Conservation (phyloP, 78 protist genomes). For the Pigoraptor vietnamica region DNA sequence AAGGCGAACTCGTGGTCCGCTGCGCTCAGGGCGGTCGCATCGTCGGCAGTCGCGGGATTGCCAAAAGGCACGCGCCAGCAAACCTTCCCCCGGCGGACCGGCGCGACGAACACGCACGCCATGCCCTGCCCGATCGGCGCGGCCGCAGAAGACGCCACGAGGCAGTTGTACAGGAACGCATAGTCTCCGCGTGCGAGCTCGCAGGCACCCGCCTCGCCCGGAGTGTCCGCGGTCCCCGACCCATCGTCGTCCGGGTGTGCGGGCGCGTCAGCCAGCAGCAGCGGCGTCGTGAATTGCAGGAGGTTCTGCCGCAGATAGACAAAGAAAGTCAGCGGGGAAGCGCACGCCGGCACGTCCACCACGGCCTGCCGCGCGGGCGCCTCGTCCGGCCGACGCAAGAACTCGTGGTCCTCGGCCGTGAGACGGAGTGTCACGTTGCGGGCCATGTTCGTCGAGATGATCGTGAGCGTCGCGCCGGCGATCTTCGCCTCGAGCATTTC, state of each 20-base stretch:
- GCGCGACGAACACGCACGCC: background rate
- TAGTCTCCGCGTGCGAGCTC: background rate
- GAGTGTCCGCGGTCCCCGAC: background rate
- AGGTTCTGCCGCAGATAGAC: background rate
- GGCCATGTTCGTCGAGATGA: background rate
- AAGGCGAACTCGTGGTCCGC: background rate
- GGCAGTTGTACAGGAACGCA: background rate
- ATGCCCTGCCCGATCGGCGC: background rate
- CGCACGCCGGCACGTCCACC: background rate
- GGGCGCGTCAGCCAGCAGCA: background rate
- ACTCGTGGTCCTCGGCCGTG: background rate
- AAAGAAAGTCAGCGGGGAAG: background rate
- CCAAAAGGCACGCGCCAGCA: background rate
- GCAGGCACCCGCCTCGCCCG: background rate
- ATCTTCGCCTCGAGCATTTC: background rate
- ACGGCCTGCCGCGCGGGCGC: background rate
- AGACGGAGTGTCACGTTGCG: background rate
- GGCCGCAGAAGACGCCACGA: background rate
- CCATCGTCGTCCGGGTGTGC: background rate
- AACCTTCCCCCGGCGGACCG: background rate
- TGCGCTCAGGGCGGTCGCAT: background rate
- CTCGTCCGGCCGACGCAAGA: background rate
- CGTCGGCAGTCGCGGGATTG: background rate
- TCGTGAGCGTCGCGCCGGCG: background rate
- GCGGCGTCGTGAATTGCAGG: background rate